These are phyloP conservation scores for Chrysopogon serrulatus DNA, from an alignment of 176 grass and related monocot genomes.

Conservation along the genomic window DNA sequence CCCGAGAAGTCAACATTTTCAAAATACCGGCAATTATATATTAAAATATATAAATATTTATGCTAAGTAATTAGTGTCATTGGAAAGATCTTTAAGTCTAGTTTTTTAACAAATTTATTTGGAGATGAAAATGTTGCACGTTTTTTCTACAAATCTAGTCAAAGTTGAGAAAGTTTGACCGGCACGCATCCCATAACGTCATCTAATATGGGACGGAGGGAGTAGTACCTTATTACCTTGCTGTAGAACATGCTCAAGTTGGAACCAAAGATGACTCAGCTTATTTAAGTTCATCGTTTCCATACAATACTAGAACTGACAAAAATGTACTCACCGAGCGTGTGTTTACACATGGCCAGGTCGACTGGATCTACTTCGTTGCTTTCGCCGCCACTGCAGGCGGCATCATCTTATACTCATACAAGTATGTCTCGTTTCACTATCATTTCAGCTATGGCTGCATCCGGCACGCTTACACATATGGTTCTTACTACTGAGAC, in stretches of 20 bases:
- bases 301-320: not conserved
- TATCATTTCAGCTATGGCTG: not conserved
- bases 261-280: not conserved
- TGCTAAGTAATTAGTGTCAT: no score
- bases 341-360: conserved; percentile 30
- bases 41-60: no score
- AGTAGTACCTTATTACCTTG: no score
- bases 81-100: no score
- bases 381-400: conserved; percentile 39
- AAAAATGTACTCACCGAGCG: conserved; percentile 4
- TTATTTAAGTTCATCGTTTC: not conserved
- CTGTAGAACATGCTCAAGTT: not conserved
- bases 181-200: no score
- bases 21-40: no score
- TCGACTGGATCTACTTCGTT: conserved; percentile 80
- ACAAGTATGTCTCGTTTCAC: not conserved
- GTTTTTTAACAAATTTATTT: no score
- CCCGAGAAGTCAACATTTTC: no score
- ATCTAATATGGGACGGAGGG: no score
- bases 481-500: not conserved
- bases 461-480: not conserved
- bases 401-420: conserved; percentile 56
- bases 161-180: no score
- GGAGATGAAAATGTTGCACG: no score
- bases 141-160: no score